Conservation (phyloP, 192 early-diverging fungal species). For the Entomortierella beljakovae region DNA sequence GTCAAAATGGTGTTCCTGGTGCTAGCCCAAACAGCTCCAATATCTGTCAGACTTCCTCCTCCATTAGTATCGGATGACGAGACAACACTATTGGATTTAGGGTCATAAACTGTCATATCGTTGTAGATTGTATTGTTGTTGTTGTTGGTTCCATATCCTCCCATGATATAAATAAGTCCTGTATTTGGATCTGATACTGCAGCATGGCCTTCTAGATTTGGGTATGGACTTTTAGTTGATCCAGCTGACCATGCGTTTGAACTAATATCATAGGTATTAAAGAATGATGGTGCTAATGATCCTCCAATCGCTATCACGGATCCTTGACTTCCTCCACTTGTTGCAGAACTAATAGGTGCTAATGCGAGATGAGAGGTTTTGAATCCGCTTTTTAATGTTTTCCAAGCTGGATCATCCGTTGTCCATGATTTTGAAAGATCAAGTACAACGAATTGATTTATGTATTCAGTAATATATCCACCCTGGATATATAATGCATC, state of each 20-base stretch:
- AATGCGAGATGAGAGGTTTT: constrained; percentile 24
- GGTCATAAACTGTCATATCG: constrained; percentile 25
- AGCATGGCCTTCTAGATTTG: constrained; percentile 31
- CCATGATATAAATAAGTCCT: constrained; percentile 36
- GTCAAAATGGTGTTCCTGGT: constrained; percentile 31
- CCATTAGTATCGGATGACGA: constrained; percentile 9
- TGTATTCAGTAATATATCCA: constrained; percentile 18
- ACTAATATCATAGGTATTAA: constrained; percentile 15
- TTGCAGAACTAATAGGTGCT: constrained; percentile 14
- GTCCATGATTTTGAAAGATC: constrained; percentile 44
- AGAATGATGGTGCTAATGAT: not conserved
- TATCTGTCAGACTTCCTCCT: constrained; percentile 33
- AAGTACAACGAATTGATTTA: constrained; percentile 24
- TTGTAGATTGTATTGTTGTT: constrained; percentile 15
- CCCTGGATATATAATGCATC: constrained; percentile 44
- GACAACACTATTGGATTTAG: constrained; percentile 8
- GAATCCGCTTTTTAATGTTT: constrained; percentile 15
- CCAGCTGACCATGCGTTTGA: constrained; percentile 1
- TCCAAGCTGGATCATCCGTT: constrained; percentile 9
- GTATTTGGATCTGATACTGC: constrained; percentile 40
- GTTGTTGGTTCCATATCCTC: constrained; percentile 5
- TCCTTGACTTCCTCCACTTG: constrained; percentile 21
- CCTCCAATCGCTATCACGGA: constrained; percentile 33
- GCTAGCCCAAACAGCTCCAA: constrained; percentile 25
- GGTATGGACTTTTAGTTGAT: constrained; percentile 11